These are phyloP conservation scores for Elaeagnus macrophylla DNA, from an alignment of 306 rosid genomes.

Conservation along the genomic window DNA sequence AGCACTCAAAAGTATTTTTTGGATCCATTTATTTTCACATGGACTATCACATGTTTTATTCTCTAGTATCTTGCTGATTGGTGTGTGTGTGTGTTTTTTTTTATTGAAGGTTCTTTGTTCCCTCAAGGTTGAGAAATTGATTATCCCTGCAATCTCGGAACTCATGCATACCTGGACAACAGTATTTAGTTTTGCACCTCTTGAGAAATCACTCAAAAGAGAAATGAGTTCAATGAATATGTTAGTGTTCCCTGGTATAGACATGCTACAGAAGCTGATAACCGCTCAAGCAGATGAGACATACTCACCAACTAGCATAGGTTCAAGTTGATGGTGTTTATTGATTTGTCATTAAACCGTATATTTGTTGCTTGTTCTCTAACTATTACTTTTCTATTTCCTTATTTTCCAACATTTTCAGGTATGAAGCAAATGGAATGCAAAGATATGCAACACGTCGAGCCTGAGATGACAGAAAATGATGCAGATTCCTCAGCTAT, in stretches of 20 bases:
- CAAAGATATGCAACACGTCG: slow-evolving; percentile 21
- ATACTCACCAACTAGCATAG: slow-evolving; percentile 25
- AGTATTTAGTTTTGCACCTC: slow-evolving; percentile 68
- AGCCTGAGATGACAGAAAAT: slow-evolving; percentile 21
- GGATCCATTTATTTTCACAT: background rate
- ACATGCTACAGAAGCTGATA: slow-evolving; percentile 82
- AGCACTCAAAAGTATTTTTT: slow-evolving; percentile 8
- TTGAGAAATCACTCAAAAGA: slow-evolving; percentile 63
- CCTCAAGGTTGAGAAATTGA: slow-evolving; percentile 77
- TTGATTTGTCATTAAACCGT: slow-evolving; percentile 5
- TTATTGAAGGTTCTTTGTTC: slow-evolving; percentile 58
- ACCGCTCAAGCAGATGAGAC: slow-evolving; percentile 42
- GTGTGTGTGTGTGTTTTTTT: slow-evolving; percentile 11
- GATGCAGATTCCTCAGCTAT: slow-evolving; percentile 36
- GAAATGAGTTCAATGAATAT: slow-evolving; percentile 74
- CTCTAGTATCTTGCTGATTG: slow-evolving; percentile 16
- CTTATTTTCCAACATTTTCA: slow-evolving; percentile 15
- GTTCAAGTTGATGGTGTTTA: slow-evolving; percentile 16
- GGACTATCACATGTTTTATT: slow-evolving; percentile 8
- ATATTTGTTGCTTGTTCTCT: slow-evolving; percentile 2
- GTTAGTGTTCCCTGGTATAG: slow-evolving; percentile 94
- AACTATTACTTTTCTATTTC: slow-evolving; percentile 17
- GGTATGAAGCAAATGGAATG: slow-evolving; percentile 39
- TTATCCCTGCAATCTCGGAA: slow-evolving; percentile 90
- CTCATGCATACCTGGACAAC: slow-evolving; percentile 77